These are phyloP conservation scores for Petunia axillaris DNA, from an alignment of 257 asterid species.

Conservation along the genomic window DNA sequence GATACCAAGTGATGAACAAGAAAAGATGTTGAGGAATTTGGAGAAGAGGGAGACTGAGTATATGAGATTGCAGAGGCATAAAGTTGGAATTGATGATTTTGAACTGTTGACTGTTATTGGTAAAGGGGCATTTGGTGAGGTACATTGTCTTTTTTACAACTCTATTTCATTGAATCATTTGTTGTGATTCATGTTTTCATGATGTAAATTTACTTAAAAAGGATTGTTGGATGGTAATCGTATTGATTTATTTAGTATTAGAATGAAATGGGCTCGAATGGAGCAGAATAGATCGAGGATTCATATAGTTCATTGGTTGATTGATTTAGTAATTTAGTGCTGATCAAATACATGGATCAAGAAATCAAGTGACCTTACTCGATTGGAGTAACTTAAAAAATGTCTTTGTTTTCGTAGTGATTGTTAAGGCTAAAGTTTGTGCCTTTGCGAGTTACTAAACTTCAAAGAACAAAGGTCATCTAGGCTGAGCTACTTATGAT, in stretches of 20 bases:
- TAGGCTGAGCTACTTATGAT: neutral
- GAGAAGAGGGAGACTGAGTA: constrained; percentile 91
- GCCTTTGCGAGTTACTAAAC: neutral
- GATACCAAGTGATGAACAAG: constrained; percentile 85
- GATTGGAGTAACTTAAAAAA: neutral
- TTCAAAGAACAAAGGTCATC: neutral
- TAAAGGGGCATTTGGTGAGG: constrained; percentile 97
- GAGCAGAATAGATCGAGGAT: neutral
- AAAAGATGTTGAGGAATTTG: constrained; percentile 84
- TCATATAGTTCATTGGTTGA: neutral
- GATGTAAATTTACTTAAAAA: neutral
- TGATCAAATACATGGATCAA: neutral
- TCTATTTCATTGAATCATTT: neutral
- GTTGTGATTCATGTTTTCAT: neutral
- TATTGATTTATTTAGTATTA: neutral
- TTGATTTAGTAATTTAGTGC: neutral
- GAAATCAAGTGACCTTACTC: neutral
- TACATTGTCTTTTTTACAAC: constrained; percentile 16
- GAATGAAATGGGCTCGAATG: neutral
- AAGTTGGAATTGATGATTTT: constrained; percentile 95
- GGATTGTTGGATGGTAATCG: neutral
- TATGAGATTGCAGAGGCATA: constrained; percentile 98
- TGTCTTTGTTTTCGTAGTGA: constrained; percentile 2
- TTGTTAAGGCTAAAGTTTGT: neutral
- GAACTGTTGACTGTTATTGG: constrained; percentile 90